phyloP scores from a whole-genome alignment of 2,329 filamentous ascomycete genomes.

The Akanthomyces lecanii region DNA sequence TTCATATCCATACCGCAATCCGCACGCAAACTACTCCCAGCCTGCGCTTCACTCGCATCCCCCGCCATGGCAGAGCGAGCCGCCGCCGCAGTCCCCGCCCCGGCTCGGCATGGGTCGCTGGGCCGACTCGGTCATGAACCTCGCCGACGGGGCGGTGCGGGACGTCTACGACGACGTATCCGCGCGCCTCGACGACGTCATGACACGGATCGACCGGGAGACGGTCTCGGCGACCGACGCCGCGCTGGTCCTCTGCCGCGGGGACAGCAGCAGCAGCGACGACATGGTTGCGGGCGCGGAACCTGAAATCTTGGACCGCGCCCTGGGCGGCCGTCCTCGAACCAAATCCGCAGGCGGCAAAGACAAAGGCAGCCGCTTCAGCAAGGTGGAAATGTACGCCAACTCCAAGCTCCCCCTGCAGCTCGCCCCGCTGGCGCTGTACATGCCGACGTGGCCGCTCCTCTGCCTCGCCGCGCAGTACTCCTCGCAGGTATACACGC shows the following conservation, averaged over 20 bases:
- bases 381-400: slow-evolving; percentile 72
- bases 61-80: slow-evolving; percentile 6
- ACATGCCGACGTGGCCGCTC: slow-evolving; percentile 69
- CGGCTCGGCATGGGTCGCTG: slow-evolving; percentile 31
- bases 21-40: slow-evolving; percentile 4
- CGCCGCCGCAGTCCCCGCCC: slow-evolving; percentile 15
- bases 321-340: background rate
- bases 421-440: slow-evolving; percentile 65
- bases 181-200: slow-evolving; percentile 57
- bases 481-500: slow-evolving; percentile 69
- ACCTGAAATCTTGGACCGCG: background rate
- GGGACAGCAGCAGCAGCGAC: slow-evolving; percentile 7
- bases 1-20: background rate
- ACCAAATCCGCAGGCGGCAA: slow-evolving; percentile 3
- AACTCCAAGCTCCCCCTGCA: slow-evolving; percentile 70
- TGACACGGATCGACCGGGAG: slow-evolving; percentile 69
- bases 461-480: slow-evolving; percentile 76
- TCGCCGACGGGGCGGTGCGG: slow-evolving; percentile 36
- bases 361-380: slow-evolving; percentile 45
- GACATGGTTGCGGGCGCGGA: slow-evolving; percentile 7
- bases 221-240: slow-evolving; percentile 48
- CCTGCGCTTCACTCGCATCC: background rate
- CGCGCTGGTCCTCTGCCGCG: slow-evolving; percentile 45
- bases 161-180: slow-evolving; percentile 42
- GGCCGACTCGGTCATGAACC: slow-evolving; percentile 38